Base-by-base conservation (phyloP, 345 rosid genomes). In the Euphorbia tirucalli region DNA sequence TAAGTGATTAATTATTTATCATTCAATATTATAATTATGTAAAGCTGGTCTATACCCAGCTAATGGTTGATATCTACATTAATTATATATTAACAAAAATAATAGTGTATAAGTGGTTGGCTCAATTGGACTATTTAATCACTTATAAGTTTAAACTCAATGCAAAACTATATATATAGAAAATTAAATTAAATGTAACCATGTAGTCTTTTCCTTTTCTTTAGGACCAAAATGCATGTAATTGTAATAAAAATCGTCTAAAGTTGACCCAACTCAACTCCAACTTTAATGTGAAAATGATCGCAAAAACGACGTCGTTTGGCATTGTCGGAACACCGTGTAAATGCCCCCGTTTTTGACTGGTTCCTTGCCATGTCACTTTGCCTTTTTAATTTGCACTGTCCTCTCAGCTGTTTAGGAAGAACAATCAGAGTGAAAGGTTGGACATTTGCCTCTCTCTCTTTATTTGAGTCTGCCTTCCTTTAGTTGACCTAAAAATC, bases 401-500 rank as follows among this genome's bases (percentile, higher is more conserved):
- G 70, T 74, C 75, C 37, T 70, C n/a, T 16, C 54, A 54, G 54
- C 55, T 37, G 52, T 55, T 46, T 31, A 16, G 43, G 46, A 30
- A 41, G 55, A 44, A 44, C 11, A 44, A 7, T 1, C 11, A 44
- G 25, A 62, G 74, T 63, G 52, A 52, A 54, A 43, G 52, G 65
- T 37, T 61, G 6, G 18, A 19, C 27, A 24, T 60, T 61, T 18
- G 39, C 46, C 24, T 39, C 66, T 55, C 58, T 24, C 28, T 30
- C 63, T 55, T 18, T 28, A 41, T 59, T 54, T 6, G 27, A 8
- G 19, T 27, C 39, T 16, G 35, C 14, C 31, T 37, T 0, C 10
- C 25, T 35, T 67, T 52, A 66, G 82, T 81, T 79, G 83, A 81
- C 85, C 81, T 3, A 7, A 37, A 62, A 63, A 50, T 67, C 66